Evolutionary conservation across 2,329 filamentous ascomycete genomes (phyloP).

Genomic region (Calonectria hawksworthii): DNA sequence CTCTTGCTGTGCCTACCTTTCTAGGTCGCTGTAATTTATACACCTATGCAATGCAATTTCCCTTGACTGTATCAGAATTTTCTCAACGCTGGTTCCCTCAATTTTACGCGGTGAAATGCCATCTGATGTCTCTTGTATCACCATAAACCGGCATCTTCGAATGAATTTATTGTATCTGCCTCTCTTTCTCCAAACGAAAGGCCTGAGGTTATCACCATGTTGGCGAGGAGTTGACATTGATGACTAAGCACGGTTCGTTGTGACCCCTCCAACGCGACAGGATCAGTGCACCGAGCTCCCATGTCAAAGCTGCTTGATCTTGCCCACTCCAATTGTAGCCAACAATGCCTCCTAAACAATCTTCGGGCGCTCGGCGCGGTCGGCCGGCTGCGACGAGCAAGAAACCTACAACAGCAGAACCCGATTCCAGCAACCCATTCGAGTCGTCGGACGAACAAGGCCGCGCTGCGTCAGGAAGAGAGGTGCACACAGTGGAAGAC

Average conservation of each 20-base stretch:
- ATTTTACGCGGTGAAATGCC: background rate
- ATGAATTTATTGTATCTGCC: too few relatives aligned
- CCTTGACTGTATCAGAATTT: constrained; percentile 49
- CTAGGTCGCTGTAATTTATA: constrained; percentile 75
- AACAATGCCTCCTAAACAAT: constrained; percentile 59
- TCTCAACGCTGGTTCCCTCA: background rate
- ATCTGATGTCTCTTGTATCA: background rate
- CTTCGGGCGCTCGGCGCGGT: constrained; percentile 51
- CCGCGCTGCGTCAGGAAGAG: constrained; percentile 34
- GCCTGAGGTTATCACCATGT: background rate
- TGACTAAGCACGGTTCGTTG: constrained; percentile 12
- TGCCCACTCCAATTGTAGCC: background rate
- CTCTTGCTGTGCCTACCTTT: constrained; percentile 62
- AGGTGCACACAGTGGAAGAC: constrained; percentile 41
- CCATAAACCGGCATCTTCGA: too few relatives aligned
- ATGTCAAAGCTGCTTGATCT: background rate
- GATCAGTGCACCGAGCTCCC: background rate
- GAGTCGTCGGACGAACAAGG: constrained; percentile 51
- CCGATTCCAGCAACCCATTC: constrained; percentile 53
- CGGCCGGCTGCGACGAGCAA: constrained; percentile 49
- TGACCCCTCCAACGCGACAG: constrained; percentile 14
- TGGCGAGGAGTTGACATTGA: background rate
- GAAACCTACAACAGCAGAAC: constrained; percentile 40
- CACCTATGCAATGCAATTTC: constrained; percentile 72
- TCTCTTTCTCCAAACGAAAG: too few relatives aligned